A percentile compares a stretch with the other conserved stretches of the same genome.
Conservation (phyloP, 805 yeast genomes). For the Zygosaccharomyces siamensis region DNA sequence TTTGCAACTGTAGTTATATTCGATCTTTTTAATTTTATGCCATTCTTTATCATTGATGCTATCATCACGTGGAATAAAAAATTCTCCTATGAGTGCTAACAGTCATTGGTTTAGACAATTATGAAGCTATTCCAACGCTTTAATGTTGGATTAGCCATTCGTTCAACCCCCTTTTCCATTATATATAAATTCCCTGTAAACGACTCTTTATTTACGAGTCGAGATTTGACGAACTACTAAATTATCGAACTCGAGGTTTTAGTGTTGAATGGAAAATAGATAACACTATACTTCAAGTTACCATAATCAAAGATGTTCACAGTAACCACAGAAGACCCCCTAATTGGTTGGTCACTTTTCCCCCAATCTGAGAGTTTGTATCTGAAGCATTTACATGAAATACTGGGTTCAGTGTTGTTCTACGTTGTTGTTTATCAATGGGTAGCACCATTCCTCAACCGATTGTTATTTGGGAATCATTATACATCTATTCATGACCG, state of each 20-base stretch:
- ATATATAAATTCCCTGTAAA: no score
- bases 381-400: conserved; percentile 70
- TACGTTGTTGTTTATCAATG: conserved; percentile 50
- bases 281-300: neutral
- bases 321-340: conserved; percentile 23
- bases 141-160: neutral
- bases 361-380: conserved; percentile 40
- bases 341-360: conserved; percentile 28
- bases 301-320: neutral
- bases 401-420: conserved; percentile 51
- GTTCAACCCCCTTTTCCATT: no score
- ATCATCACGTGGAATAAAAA: conserved; percentile 3
- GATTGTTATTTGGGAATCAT: conserved; percentile 44
- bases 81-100: neutral
- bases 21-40: neutral
- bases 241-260: no score
- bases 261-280: neutral
- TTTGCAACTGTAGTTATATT: neutral
- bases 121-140: neutral
- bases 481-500: conserved; percentile 45
- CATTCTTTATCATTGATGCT: neutral
- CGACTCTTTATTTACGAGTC: no score
- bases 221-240: no score
- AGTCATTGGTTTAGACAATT: neutral
- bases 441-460: conserved; percentile 49